phyloP scores from a whole-genome alignment of 441 rosid species.

The Adansonia madagascariensis region DNA sequence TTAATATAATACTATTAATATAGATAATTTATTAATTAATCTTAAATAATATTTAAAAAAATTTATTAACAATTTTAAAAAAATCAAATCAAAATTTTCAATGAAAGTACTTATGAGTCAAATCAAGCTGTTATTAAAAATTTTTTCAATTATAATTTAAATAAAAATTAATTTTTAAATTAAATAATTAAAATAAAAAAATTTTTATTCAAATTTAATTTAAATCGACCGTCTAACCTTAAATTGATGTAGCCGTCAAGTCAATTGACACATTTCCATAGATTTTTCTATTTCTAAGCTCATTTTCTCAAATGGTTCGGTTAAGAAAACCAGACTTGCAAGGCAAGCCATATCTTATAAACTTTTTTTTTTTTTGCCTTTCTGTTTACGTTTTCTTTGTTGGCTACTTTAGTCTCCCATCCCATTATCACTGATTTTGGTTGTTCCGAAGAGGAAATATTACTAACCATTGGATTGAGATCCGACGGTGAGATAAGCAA shows the following conservation, averaged over 20 bases:
- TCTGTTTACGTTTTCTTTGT: conserved; percentile 27
- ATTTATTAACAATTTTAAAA: too few relatives aligned
- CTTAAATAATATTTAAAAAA: too few relatives aligned
- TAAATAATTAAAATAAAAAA: too few relatives aligned
- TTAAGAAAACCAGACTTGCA: conserved; percentile 35
- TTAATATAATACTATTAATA: too few relatives aligned
- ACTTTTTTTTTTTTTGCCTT: conserved; percentile 25
- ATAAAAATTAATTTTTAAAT: too few relatives aligned
- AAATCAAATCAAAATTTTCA: too few relatives aligned
- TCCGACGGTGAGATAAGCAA: neutral
- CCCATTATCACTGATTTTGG: neutral
- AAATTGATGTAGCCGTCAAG: neutral
- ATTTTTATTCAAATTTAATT: too few relatives aligned
- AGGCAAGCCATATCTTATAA: conserved; percentile 36
- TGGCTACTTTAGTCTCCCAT: neutral
- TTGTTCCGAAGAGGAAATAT: neutral
- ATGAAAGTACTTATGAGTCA: too few relatives aligned
- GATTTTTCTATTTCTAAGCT: neutral
- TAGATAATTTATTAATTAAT: too few relatives aligned
- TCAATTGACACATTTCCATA: neutral
- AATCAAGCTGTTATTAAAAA: too few relatives aligned
- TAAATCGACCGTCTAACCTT: too few relatives aligned
- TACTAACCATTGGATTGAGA: conserved; percentile 18
- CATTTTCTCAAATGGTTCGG: neutral
- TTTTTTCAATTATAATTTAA: too few relatives aligned